phyloP scores from a whole-genome alignment of 345 rosid genomes.

The Eucalyptus regnans region DNA sequence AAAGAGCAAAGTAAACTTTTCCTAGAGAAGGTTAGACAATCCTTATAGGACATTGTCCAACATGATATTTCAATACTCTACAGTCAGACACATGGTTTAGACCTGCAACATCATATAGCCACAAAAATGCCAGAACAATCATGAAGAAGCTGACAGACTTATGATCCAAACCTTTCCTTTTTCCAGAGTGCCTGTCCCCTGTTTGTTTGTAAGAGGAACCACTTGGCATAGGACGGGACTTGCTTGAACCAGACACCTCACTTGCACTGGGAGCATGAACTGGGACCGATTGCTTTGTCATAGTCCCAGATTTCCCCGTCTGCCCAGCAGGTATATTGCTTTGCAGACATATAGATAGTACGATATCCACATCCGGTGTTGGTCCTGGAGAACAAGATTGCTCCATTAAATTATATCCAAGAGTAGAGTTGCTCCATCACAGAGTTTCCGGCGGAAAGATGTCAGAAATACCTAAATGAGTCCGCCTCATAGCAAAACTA shows the following conservation, averaged over 20 bases:
- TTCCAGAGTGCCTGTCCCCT: slow-evolving; percentile 45
- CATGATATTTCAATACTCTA: not conserved
- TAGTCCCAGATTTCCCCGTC: slow-evolving; percentile 23
- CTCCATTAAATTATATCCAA: not conserved
- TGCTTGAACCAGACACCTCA: slow-evolving; percentile 62
- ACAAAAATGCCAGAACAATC: not conserved
- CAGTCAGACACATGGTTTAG: not conserved
- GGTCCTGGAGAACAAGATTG: slow-evolving; percentile 41
- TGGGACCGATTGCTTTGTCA: slow-evolving; percentile 8
- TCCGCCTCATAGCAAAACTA: not conserved
- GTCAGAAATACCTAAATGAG: not conserved
- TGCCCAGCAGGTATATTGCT: slow-evolving; percentile 42
- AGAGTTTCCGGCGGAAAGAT: not conserved
- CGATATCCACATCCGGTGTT: slow-evolving; percentile 63
- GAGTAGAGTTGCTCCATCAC: not conserved
- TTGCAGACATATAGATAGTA: slow-evolving; percentile 82
- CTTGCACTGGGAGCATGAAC: slow-evolving; percentile 46
- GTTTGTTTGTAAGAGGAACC: slow-evolving; percentile 50
- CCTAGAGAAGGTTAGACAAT: not conserved
- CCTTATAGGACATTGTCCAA: not conserved
- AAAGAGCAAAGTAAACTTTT: not conserved
- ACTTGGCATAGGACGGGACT: slow-evolving; percentile 29
- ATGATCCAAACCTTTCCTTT: slow-evolving; percentile 63
- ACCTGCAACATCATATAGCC: not conserved
- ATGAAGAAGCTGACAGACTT: not conserved